Conservation (phyloP, 1,139 yeast genomes). For the Pichia sp. region DNA sequence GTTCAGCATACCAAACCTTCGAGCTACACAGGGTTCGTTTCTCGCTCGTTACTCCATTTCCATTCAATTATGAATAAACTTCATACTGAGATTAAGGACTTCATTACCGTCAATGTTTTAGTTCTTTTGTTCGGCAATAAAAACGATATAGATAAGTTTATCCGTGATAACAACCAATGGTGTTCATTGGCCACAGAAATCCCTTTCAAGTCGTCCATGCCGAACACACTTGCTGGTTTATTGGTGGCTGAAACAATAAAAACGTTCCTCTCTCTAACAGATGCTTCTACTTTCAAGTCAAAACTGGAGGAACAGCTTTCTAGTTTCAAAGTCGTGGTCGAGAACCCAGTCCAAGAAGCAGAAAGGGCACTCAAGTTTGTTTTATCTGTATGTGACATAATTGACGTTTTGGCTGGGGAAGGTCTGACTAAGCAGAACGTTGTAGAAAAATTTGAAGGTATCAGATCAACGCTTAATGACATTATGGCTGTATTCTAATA, state of each 20-base stretch:
- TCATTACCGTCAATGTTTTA: constrained; percentile 50
- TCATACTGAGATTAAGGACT: constrained; percentile 46
- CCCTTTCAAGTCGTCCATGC: constrained; percentile 52
- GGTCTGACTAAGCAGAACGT: constrained; percentile 19
- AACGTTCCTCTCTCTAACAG: constrained; percentile 32
- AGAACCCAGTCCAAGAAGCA: constrained; percentile 14
- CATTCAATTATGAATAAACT: constrained; percentile 62
- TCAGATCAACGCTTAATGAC: background rate
- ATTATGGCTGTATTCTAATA: background rate
- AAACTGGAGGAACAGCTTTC: constrained; percentile 3
- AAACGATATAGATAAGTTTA: constrained; percentile 41
- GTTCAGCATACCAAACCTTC: constrained; percentile 18
- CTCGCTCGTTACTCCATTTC: constrained; percentile 39
- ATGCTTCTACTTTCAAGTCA: constrained; percentile 14
- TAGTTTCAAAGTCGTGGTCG: constrained; percentile 2
- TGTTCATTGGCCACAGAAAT: constrained; percentile 46
- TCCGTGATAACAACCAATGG: constrained; percentile 52
- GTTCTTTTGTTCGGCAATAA: constrained; percentile 48
- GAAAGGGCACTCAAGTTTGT: constrained; percentile 11
- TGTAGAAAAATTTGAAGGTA: constrained; percentile 4
- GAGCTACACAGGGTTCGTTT: constrained; percentile 25
- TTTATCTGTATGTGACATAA: constrained; percentile 17
- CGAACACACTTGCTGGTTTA: constrained; percentile 37
- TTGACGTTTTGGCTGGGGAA: constrained; percentile 16
- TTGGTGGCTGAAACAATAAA: constrained; percentile 29